Percentiles rank a stretch among this genome's conserved stretches.
These are phyloP conservation scores for Luvunga scandens DNA, from an alignment of 345 rosid species.

Conservation along the genomic window DNA sequence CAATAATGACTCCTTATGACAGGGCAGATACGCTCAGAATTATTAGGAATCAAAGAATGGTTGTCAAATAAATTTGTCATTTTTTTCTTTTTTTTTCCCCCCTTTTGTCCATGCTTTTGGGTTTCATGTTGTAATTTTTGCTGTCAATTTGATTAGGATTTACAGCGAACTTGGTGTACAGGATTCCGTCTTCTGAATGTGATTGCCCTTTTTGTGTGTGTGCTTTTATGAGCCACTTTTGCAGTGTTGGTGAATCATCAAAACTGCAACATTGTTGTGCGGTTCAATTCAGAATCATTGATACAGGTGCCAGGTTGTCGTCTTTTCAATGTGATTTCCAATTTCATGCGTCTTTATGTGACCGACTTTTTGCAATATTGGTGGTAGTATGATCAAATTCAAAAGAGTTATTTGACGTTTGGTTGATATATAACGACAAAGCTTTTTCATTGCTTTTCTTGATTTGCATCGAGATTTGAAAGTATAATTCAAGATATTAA, in stretches of 20 bases:
- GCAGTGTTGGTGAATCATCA: too few relatives aligned
- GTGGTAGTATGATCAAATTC: neutral
- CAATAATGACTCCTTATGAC: constrained; percentile 15
- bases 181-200: neutral
- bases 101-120: constrained; percentile 1
- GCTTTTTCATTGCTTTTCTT: neutral
- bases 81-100: too few relatives aligned
- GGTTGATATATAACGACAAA: neutral
- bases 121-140: neutral
- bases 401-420: neutral
- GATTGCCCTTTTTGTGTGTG: neutral
- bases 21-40: neutral
- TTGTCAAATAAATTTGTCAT: neutral
- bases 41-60: neutral
- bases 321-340: too few relatives aligned
- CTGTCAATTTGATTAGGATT: neutral
- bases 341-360: neutral
- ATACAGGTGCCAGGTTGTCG: too few relatives aligned
- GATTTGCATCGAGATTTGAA: neutral
- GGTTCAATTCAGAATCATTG: too few relatives aligned
- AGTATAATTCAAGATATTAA: neutral
- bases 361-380: neutral
- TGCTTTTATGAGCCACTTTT: too few relatives aligned
- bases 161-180: neutral
- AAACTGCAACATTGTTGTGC: too few relatives aligned